These are phyloP conservation scores for Stentor coeruleus DNA, from an alignment of 73 alveolate species.

Conservation along the genomic window DNA sequence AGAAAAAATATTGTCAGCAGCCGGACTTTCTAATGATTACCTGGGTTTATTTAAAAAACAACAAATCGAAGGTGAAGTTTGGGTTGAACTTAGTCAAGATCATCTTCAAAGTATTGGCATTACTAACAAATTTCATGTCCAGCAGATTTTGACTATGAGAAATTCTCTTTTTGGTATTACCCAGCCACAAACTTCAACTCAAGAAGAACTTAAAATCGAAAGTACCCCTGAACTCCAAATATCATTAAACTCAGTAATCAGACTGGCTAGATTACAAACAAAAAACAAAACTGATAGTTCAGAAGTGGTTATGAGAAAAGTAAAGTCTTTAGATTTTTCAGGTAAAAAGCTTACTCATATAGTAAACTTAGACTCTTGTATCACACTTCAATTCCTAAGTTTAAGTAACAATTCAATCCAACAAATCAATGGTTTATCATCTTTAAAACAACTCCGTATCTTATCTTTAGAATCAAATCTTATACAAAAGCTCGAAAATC, in stretches of 20 bases:
- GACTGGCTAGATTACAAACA: neutral
- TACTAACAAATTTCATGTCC: neutral
- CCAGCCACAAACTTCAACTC: neutral
- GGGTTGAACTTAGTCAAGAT: neutral
- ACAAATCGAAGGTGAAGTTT: neutral
- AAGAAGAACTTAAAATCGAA: neutral
- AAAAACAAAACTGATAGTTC: neutral
- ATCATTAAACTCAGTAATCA: neutral
- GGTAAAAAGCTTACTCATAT: neutral
- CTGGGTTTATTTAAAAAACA: neutral
- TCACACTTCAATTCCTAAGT: neutral
- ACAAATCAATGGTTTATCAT: neutral
- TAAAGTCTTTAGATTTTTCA: neutral
- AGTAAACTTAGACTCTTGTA: neutral
- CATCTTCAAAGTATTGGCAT: conserved; percentile 12
- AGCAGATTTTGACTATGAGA: neutral
- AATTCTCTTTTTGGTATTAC: neutral
- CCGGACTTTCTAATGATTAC: neutral
- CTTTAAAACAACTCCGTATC: neutral
- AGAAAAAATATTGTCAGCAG: neutral
- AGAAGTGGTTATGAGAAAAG: conserved; percentile 8
- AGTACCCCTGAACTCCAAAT: neutral
- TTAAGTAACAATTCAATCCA: neutral
- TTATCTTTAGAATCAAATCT: neutral
- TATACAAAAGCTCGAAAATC: neutral